These are phyloP conservation scores for Leavenworthia alabamica DNA, from an alignment of 345 rosid species.

Conservation along the genomic window DNA sequence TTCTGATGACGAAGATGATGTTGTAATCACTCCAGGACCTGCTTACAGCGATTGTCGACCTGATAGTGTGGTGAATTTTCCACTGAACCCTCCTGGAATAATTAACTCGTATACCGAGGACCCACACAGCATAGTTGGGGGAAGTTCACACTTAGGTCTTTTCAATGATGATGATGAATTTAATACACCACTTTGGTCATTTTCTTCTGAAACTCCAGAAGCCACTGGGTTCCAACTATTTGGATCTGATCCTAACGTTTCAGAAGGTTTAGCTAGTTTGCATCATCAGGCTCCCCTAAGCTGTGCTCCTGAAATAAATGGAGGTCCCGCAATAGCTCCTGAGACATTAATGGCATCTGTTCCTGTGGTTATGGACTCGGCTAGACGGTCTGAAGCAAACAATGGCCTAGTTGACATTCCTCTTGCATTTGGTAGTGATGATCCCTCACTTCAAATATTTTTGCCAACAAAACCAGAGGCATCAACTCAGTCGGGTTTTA, in stretches of 20 bases:
- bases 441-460: slow-evolving; percentile 88
- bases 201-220: slow-evolving; percentile 60
- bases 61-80: slow-evolving; percentile 46
- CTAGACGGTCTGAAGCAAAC: slow-evolving; percentile 43
- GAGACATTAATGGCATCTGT: slow-evolving; percentile 45
- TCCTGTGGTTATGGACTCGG: slow-evolving; percentile 44
- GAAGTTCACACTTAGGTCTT: slow-evolving; percentile 57
- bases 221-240: slow-evolving; percentile 75
- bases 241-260: slow-evolving; percentile 45
- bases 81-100: slow-evolving; percentile 50
- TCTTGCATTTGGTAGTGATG: slow-evolving; percentile 66
- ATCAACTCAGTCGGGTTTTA: slow-evolving; percentile 48
- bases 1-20: slow-evolving; percentile 84
- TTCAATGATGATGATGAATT: slow-evolving; percentile 62
- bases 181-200: slow-evolving; percentile 68
- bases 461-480: slow-evolving; percentile 76
- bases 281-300: slow-evolving; percentile 46
- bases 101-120: slow-evolving; percentile 55
- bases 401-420: slow-evolving; percentile 82
- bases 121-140: slow-evolving; percentile 48
- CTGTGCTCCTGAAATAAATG: slow-evolving; percentile 56
- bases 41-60: slow-evolving; percentile 42
- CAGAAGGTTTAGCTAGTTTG: slow-evolving; percentile 56
- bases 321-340: slow-evolving; percentile 52
- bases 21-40: slow-evolving; percentile 45